Evolutionary conservation across 2,329 filamentous ascomycete species (phyloP).

Genomic region (Aspergillus persii): DNA sequence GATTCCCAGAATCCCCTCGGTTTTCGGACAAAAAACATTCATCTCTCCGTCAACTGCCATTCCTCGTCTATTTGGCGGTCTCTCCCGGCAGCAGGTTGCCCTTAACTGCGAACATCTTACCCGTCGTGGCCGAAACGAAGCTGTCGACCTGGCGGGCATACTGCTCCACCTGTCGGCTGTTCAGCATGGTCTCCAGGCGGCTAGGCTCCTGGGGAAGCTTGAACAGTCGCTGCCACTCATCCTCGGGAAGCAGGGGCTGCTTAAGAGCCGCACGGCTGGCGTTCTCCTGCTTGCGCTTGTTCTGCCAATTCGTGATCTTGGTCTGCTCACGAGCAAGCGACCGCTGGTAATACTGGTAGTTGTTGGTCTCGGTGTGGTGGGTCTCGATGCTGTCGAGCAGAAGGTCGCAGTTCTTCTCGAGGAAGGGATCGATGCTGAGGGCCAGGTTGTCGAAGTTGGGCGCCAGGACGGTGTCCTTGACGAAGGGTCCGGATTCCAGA

Average conservation of each 20-base stretch:
- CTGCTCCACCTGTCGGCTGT: slow-evolving; percentile 94
- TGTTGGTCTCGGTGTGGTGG: slow-evolving; percentile 98
- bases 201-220: slow-evolving; percentile 96
- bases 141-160: slow-evolving; percentile 97
- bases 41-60: slow-evolving; percentile 10
- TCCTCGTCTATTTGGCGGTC: slow-evolving; percentile 33
- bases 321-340: slow-evolving; percentile 89
- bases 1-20: slow-evolving; percentile 33
- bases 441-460: slow-evolving; percentile 89
- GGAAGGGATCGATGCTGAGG: slow-evolving; percentile 91
- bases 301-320: slow-evolving; percentile 95
- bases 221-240: slow-evolving; percentile 97
- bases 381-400: slow-evolving; percentile 95
- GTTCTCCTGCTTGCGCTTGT: slow-evolving; percentile 96
- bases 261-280: slow-evolving; percentile 79
- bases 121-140: slow-evolving; percentile 84
- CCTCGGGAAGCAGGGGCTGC: slow-evolving; percentile 84
- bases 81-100: slow-evolving; percentile 63
- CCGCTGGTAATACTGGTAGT: slow-evolving; percentile 96
- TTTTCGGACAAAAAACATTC: slow-evolving; percentile 22
- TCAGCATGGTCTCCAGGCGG: slow-evolving; percentile 88
- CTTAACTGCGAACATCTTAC: slow-evolving; percentile 98
- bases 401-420: slow-evolving; percentile 97
- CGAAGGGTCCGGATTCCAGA: slow-evolving; percentile 63
- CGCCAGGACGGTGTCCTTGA: slow-evolving; percentile 65